Evolutionary conservation across 441 rosid genomes (phyloP), one percentile per base, ranked within the genome.

Genomic region (Omphalea diandra): DNA sequence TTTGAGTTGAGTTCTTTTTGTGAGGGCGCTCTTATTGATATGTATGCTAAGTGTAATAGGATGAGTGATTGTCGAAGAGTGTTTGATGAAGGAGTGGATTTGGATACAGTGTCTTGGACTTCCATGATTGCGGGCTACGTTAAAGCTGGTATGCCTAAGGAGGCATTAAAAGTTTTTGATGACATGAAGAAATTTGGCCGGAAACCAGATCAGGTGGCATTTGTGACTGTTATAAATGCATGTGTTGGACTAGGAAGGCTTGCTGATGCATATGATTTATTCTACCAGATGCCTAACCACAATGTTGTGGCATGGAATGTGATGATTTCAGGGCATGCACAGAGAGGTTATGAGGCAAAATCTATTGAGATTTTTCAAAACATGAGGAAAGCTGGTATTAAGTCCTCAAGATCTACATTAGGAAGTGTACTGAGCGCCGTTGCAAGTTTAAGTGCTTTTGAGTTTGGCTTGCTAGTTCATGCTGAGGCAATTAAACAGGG

Each of bases 261-360:
- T 68, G 82, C 77, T 41, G 87, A 88, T 74, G 97, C 97, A 38
- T 72, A 77, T 58, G 69, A 74, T 35, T 74, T 94, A 82, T 90
- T 91, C 71, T 57, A 61, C 64, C 80, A 77, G 78, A 86, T 90
- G 83, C 85, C 83, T 61, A 82, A 66, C 60, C 93, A 85, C 18
- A 85, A 88, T 81, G 92, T 90, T 52, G 89, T 91, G 7, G 95
- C 95, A 10, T 91, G 98, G 96, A 94, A 94, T 83, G 86, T 94
- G 74, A 87, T 94, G 91, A 91, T 94, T 59, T 89, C 98, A 40
- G 97, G 94, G 75, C 90, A 94, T 81, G 84, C 92, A 43, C 80
- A 90, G 79, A 83, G 84, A 80, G 96, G 97, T 61, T 79, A 76
- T 58, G 86, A 80, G 76, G 72, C 32, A 2, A 76, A 86, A 70